A percentile compares a stretch with the other conserved stretches of the same genome.
phyloP scores from a whole-genome alignment of 148 eudicot species.

The Nepenthes gracilis region DNA sequence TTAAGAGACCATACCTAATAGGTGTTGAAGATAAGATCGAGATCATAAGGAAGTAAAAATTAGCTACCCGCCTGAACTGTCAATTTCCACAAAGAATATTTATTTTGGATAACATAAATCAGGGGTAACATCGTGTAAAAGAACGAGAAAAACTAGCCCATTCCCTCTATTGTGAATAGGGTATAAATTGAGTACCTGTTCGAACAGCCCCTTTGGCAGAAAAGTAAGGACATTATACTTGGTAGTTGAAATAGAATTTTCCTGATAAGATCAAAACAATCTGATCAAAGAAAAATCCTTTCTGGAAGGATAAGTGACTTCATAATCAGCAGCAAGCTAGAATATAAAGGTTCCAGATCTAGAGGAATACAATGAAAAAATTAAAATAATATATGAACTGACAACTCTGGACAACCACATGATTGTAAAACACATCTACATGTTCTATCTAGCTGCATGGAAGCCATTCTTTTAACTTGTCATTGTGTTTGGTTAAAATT shows the following conservation, averaged over 20 bases:
- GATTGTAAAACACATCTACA: too few species aligned
- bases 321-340: too few species aligned
- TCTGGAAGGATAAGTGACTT: too few species aligned
- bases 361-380: too few species aligned
- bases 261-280: constrained; percentile 23
- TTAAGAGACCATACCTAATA: constrained; percentile 30
- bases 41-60: constrained; percentile 61
- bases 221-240: constrained; percentile 62
- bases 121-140: background rate
- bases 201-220: constrained; percentile 67
- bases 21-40: constrained; percentile 61
- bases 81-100: constrained; percentile 11
- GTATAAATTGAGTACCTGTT: constrained; percentile 37
- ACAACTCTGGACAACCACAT: too few species aligned
- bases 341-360: too few species aligned
- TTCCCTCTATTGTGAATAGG: background rate
- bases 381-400: too few species aligned
- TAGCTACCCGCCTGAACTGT: constrained; percentile 81
- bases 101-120: background rate
- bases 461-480: too few species aligned
- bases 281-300: too few species aligned
- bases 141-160: background rate
- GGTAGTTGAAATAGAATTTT: constrained; percentile 67
- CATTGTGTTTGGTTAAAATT: too few species aligned
- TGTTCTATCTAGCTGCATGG: too few species aligned